Conservation (phyloP, 148 eudicot species). For the Rhododendron ferrugineum region DNA sequence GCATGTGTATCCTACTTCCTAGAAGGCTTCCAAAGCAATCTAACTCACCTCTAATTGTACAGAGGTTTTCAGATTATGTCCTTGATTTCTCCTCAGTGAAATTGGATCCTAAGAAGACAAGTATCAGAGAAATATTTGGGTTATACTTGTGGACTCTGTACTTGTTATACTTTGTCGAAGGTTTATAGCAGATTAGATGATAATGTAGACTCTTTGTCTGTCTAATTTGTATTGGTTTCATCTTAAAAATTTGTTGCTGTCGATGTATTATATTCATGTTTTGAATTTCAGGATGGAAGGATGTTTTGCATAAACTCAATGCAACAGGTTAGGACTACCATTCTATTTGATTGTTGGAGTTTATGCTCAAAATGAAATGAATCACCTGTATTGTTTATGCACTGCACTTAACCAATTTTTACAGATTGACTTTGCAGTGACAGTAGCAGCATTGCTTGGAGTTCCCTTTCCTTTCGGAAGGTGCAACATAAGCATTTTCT, state of each 20-base stretch:
- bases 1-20: neutral
- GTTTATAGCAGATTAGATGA: neutral
- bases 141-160: neutral
- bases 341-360: neutral
- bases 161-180: neutral
- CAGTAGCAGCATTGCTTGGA: slow-evolving; percentile 90
- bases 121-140: neutral
- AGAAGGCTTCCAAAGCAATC: neutral
- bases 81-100: neutral
- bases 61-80: neutral
- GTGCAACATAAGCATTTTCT: slow-evolving; percentile 46
- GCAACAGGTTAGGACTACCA: slow-evolving; percentile 58
- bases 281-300: slow-evolving; percentile 53
- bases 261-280: slow-evolving; percentile 3
- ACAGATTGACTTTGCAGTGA: slow-evolving; percentile 96
- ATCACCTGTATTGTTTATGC: neutral
- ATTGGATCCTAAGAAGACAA: neutral
- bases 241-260: neutral
- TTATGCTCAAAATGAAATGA: neutral
- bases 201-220: neutral
- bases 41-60: neutral
- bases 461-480: slow-evolving; percentile 98
- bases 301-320: slow-evolving; percentile 60
- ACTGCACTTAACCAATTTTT: slow-evolving; percentile 28
- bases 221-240: neutral